These are phyloP conservation scores for Apophysomyces ossiformis DNA, from an alignment of 371 early-diverging fungal genomes.

Conservation along the genomic window DNA sequence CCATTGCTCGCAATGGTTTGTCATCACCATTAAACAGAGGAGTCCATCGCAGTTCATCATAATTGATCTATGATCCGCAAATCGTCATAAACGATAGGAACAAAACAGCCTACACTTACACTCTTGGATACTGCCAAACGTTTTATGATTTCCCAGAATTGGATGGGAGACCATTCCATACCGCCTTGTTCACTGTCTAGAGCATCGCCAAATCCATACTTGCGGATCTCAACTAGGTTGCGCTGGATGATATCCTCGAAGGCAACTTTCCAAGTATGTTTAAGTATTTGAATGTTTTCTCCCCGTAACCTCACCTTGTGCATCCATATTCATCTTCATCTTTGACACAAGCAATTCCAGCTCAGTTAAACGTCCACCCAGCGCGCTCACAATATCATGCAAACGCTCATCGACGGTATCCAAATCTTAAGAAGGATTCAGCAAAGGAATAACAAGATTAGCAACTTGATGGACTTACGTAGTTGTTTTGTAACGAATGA, in stretches of 20 bases:
- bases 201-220: conserved; percentile 80
- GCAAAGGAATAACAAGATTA: not conserved
- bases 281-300: not conserved
- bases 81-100: not conserved
- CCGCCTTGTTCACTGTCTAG: conserved; percentile 47
- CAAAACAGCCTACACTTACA: conserved; percentile 43
- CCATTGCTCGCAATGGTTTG: conserved; percentile 79
- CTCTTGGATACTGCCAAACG: conserved; percentile 56
- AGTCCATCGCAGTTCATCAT: conserved; percentile 79
- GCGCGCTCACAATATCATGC: conserved; percentile 57
- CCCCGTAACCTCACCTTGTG: conserved; percentile 49
- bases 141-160: conserved; percentile 80
- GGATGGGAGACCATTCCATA: conserved; percentile 70
- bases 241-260: conserved; percentile 80
- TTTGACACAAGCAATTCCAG: conserved; percentile 86
- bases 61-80: conserved; percentile 53
- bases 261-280: conserved; percentile 59
- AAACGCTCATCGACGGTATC: conserved; percentile 53
- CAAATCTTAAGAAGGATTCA: conserved; percentile 15
- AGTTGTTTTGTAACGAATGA: conserved; percentile 66
- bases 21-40: conserved; percentile 83
- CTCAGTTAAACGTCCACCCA: conserved; percentile 93
- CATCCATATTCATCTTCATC: conserved; percentile 73
- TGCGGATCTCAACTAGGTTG: conserved; percentile 83
- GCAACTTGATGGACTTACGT: conserved; percentile 22